These are phyloP conservation scores for Plasmopara halstedii DNA, from an alignment of 352 stramenopile genomes.

Conservation along the genomic window DNA sequence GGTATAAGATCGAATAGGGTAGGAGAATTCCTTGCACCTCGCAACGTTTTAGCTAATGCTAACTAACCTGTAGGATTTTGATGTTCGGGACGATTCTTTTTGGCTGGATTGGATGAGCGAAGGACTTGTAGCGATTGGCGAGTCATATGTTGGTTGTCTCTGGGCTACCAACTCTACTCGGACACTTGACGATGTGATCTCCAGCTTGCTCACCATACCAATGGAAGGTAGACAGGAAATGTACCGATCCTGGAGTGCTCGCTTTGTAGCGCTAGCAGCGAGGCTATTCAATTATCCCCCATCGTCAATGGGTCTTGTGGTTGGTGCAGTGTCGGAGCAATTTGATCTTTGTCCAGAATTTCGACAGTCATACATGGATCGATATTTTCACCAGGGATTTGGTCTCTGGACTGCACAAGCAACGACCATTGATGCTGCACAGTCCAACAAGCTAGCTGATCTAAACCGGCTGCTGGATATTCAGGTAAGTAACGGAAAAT, in stretches of 20 bases:
- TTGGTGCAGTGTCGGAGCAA: slow-evolving; percentile 60
- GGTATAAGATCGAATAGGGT: slow-evolving; percentile 53
- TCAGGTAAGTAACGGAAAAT: slow-evolving; percentile 33
- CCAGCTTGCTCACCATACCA: slow-evolving; percentile 68
- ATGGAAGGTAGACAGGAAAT: slow-evolving; percentile 78
- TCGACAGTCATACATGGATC: slow-evolving; percentile 64
- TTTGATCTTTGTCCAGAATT: slow-evolving; percentile 71
- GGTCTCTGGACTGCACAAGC: slow-evolving; percentile 56
- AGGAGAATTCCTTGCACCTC: too few relatives aligned
- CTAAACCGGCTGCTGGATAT: slow-evolving; percentile 58
- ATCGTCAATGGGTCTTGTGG: slow-evolving; percentile 57
- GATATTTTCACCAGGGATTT: slow-evolving; percentile 70
- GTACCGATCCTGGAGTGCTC: slow-evolving; percentile 80
- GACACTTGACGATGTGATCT: slow-evolving; percentile 64
- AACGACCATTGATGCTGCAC: slow-evolving; percentile 46
- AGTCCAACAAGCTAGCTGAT: slow-evolving; percentile 58
- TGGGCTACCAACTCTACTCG: slow-evolving; percentile 49
- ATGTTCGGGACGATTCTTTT: slow-evolving; percentile 68
- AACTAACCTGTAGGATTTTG: slow-evolving; percentile 63
- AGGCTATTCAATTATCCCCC: slow-evolving; percentile 73
- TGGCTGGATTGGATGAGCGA: slow-evolving; percentile 87
- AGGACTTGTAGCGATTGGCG: slow-evolving; percentile 71
- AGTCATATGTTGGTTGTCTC: slow-evolving; percentile 73
- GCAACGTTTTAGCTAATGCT: too few relatives aligned
- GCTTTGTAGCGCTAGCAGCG: slow-evolving; percentile 60